Percentiles rank a stretch among this genome's conserved stretches.
Evolutionary conservation across 2,329 filamentous ascomycete genomes (phyloP).

Genomic region (Talaromyces sp.): DNA sequence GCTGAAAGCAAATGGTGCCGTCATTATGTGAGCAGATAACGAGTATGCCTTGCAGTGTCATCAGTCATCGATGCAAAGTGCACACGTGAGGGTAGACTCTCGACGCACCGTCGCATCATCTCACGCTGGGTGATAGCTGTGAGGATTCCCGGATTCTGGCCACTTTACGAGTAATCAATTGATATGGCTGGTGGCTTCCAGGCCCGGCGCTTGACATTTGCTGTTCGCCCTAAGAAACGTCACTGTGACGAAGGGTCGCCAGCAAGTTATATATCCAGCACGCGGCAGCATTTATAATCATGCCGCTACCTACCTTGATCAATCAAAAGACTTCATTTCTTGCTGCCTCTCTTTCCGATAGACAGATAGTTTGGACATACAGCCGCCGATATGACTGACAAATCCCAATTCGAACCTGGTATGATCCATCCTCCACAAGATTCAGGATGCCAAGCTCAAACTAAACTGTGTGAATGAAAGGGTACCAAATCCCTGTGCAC

Average conservation of each 20-base stretch:
- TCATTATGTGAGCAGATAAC: too few relatives aligned
- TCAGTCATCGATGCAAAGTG: neutral
- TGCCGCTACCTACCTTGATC: neutral
- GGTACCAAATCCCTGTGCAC: slow-evolving; percentile 51
- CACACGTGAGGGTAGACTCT: neutral
- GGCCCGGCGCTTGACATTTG: slow-evolving; percentile 6
- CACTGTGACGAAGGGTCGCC: slow-evolving; percentile 13
- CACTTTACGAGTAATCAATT: neutral
- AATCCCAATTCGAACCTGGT: slow-evolving; percentile 36
- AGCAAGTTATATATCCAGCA: neutral
- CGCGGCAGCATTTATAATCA: neutral
- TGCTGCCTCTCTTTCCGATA: neutral
- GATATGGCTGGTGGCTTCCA: slow-evolving; percentile 11
- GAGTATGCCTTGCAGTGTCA: neutral
- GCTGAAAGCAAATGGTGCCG: neutral
- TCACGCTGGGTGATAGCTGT: neutral
- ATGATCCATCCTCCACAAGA: slow-evolving; percentile 2
- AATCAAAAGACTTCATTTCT: neutral
- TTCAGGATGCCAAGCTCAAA: neutral
- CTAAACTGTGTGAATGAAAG: slow-evolving; percentile 21
- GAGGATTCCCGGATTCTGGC: neutral
- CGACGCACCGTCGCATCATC: neutral
- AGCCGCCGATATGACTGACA: slow-evolving; percentile 18
- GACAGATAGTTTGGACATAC: neutral
- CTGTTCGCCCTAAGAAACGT: slow-evolving; percentile 5